phyloP scores from a whole-genome alignment of 441 rosid genomes.

The Adansonia gregorii region DNA sequence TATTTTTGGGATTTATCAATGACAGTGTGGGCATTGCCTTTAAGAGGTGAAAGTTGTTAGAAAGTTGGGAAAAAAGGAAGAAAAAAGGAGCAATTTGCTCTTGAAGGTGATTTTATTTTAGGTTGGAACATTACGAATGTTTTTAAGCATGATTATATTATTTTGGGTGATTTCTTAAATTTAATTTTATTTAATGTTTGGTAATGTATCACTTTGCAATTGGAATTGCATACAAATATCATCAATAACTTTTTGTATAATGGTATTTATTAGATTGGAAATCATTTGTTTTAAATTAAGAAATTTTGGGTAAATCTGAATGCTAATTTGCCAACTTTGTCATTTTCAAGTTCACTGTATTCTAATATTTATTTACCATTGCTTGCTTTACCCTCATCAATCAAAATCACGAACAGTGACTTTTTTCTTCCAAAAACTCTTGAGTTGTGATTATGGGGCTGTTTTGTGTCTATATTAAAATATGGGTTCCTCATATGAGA shows the following conservation, averaged over 20 bases:
- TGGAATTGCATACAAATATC: too few species aligned
- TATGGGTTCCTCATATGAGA: too few species aligned
- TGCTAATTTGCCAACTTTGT: not conserved
- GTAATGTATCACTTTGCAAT: too few species aligned
- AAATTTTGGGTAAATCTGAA: not conserved
- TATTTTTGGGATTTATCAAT: not conserved
- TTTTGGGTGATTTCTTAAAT: not conserved
- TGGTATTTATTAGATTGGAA: not conserved
- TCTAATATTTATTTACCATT: too few species aligned
- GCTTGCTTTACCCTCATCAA: too few species aligned
- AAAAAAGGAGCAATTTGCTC: not conserved
- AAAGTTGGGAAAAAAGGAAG: not conserved
- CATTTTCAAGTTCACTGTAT: not conserved
- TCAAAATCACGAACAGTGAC: not conserved
- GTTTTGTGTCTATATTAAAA: too few species aligned
- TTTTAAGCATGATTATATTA: not conserved
- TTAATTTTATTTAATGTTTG: too few species aligned
- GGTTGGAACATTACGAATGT: not conserved
- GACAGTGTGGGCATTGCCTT: too few species aligned
- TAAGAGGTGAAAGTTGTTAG: not conserved
- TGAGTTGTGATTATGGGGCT: too few species aligned
- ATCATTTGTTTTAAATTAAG: too few species aligned
- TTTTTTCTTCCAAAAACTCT: too few species aligned
- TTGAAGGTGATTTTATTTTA: too few species aligned
- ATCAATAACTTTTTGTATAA: not conserved